Evolutionary conservation across 2,329 filamentous ascomycete species (phyloP).

Genomic region (Talaromyces funiculosus): DNA sequence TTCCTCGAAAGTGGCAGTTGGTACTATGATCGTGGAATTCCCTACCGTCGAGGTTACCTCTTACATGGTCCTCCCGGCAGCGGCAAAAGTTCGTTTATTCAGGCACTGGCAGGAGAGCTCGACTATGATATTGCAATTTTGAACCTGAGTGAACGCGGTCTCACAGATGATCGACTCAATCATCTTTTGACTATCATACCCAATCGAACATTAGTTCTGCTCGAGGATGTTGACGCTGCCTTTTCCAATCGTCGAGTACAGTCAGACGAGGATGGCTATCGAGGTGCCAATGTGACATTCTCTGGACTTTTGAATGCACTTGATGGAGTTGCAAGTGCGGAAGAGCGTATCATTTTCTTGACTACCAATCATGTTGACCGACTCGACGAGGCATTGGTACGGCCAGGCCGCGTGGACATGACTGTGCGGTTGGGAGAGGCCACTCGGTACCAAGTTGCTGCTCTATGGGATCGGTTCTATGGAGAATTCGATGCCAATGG

Average conservation of each 20-base stretch:
- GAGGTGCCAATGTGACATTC: constrained; percentile 84
- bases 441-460: constrained; percentile 72
- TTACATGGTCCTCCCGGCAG: constrained; percentile 85
- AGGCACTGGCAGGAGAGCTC: constrained; percentile 84
- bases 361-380: constrained; percentile 93
- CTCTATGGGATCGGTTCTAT: constrained; percentile 95
- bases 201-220: constrained; percentile 69
- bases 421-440: constrained; percentile 85
- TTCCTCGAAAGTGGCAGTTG: constrained; percentile 75
- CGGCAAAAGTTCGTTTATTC: constrained; percentile 93
- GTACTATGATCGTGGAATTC: constrained; percentile 93
- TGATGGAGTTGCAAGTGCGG: constrained; percentile 89
- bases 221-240: constrained; percentile 89
- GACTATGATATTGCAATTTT: constrained; percentile 91
- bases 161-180: constrained; percentile 84
- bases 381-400: constrained; percentile 79
- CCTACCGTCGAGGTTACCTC: constrained; percentile 83
- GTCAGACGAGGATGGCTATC: constrained; percentile 74
- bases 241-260: constrained; percentile 71
- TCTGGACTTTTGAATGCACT: constrained; percentile 80
- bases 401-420: constrained; percentile 91
- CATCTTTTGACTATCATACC: constrained; percentile 82
- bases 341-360: constrained; percentile 87
- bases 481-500: constrained; percentile 67
- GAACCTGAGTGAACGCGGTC: constrained; percentile 80